Evolutionary conservation across 768 basidiomycete species (phyloP).

Genomic region (Pleurotus tuber-regium): DNA sequence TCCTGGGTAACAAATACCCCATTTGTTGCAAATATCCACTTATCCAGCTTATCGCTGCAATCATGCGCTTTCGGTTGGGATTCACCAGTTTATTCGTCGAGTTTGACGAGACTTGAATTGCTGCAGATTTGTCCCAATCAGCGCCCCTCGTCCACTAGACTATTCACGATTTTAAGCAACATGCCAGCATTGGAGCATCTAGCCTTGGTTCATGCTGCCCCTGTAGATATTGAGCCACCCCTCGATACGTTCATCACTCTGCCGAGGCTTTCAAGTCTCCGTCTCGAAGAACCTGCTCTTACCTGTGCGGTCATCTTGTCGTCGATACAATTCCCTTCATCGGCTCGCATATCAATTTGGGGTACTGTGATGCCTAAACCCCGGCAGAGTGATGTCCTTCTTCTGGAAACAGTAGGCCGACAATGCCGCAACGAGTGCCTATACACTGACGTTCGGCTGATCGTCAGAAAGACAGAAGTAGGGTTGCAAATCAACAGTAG

Average conservation of each 20-base stretch:
- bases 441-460: too few species aligned
- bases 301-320: neutral
- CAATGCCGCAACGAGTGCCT: too few species aligned
- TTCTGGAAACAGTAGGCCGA: too few species aligned
- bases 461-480: too few species aligned
- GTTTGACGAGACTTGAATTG: neutral
- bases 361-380: neutral
- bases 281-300: neutral
- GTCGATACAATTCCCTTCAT: neutral
- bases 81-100: neutral
- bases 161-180: neutral
- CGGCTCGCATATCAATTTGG: neutral
- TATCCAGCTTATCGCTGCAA: neutral
- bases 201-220: neutral
- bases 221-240: neutral
- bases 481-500: too few species aligned
- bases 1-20: conserved; percentile 2
- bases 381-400: too few species aligned
- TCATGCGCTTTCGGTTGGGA: neutral
- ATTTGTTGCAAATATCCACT: neutral
- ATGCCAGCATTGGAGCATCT: neutral
- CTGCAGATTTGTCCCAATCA: neutral
- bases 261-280: neutral
- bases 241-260: neutral
- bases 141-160: neutral